Base-by-base conservation (phyloP, 257 asterid genomes). In the Lavandula angustifolia region DNA sequence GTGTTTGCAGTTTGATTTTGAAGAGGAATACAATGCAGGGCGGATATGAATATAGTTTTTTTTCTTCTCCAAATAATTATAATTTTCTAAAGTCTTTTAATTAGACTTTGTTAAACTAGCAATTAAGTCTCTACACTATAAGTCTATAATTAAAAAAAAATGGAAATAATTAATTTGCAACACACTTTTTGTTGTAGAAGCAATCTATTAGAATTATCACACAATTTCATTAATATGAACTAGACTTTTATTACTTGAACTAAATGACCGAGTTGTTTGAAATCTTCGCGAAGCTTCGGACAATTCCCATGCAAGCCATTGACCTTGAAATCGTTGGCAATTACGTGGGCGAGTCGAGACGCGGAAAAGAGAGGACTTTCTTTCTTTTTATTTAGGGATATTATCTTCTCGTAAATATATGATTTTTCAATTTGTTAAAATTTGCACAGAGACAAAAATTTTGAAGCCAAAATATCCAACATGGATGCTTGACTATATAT, bases 211-310 rank as follows among this genome's bases (percentile, higher is more conserved):
- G n/a, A n/a, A n/a, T n/a, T n/a, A n/a, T n/a, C n/a, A n/a, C n/a
- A n/a, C 41, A 6, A 6, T 55, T 34, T 55, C 46, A 56, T 47
- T 14, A 49, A 51, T 51, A 41, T 50, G 60, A 51, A 64, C 51
- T 35, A 17, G 69, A 64, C 69, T 64, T 55, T 51, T 64, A 35
- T 11, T 32, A 52, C 1, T 51, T 3, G 41, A 27, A 38, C 9
- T 11, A 11, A 42, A 10, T 42, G 44, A 34, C 9, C 44, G n/a
- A 6, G 18, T 33, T 33, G 13, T 13, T 58, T 58, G 35, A 58
- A 58, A 38, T 58, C 35, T 57, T 57, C 33, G 32, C 12, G 43
- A 33, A 54, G 22, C 43, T 55, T 55, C 32, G n/a, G n/a, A 14
- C 29, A 5, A 0, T 13, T 31, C 18, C 10, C 3, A 9, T 18